Evolutionary conservation across 352 stramenopile genomes (phyloP), one percentile per base, ranked within the genome.

Genomic region (Pythium grandisporangium): DNA sequence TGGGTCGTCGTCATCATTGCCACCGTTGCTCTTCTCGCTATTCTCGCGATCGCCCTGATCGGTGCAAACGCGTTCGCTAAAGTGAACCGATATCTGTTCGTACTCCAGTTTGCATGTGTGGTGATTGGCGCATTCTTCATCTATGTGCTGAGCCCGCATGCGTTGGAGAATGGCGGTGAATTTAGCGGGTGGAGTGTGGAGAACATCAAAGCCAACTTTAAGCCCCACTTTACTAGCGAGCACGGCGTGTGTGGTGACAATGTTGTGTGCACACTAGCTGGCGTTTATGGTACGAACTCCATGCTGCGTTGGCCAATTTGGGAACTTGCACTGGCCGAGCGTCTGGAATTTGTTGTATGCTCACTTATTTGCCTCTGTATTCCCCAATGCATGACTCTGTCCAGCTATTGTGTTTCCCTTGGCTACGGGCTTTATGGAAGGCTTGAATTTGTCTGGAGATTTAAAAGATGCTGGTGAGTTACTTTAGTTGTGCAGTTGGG

Each of bases 381-480:
- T 33, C n/a, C n/a, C n/a, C n/a, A n/a, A n/a, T n/a, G n/a, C n/a
- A n/a, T n/a, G n/a, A n/a, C n/a, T 49, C 42, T 56, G 10, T 46
- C 16, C 22, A 75, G 67, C 60, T 6, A 77, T 93, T 29, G 70
- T 93, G 30, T 93, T 92, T 41, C 76, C 77, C 26, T 70, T 85
- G 5, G 70, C 82, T 16, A 93, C 79, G 6, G 80, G 80, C 5
- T 86, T 90, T 42, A 89, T 89, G 74, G 78, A 86, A 52, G 78
- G 78, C 11, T 55, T 84, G 2, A 92, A 92, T 41, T 50, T 92
- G n/a, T 83, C 64, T 0, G 78, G 78, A 23, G 78, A 92, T 44
- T 48, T 92, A 13, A 72, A 83, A 37, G 65, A 87, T 48, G 73
- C 78, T 30, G 73, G 73, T 72, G 38, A 14, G 37, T 45, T 19